Evolutionary conservation across 2,329 filamentous ascomycete genomes (phyloP).

Genomic region (Fusarium subtropicale): DNA sequence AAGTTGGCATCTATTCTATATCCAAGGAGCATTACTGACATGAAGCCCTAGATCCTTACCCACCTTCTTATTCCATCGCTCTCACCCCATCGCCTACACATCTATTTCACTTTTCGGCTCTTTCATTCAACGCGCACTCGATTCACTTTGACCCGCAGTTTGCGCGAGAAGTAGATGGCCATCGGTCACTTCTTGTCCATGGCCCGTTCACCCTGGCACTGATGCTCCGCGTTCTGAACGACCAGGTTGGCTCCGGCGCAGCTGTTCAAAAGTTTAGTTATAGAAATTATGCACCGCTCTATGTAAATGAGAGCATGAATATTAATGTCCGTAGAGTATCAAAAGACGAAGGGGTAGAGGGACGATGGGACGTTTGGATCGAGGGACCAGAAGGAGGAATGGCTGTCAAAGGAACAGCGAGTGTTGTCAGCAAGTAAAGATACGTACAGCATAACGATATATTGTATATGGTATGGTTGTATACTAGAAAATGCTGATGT

Average conservation of each 20-base stretch:
- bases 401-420: constrained; percentile 69
- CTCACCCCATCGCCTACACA: constrained; percentile 76
- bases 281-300: constrained; percentile 83
- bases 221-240: constrained; percentile 73
- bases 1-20: constrained; percentile 14
- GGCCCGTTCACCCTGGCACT: constrained; percentile 84
- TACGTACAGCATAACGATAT: neutral
- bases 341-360: constrained; percentile 46
- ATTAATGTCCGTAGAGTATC: constrained; percentile 71
- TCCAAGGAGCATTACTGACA: constrained; percentile 2
- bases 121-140: constrained; percentile 91
- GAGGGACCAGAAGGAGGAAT: constrained; percentile 67
- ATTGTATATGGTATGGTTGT: constrained; percentile 5
- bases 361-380: constrained; percentile 55
- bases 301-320: constrained; percentile 75
- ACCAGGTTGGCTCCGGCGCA: constrained; percentile 35
- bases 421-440: constrained; percentile 26
- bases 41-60: constrained; percentile 48
- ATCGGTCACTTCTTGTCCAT: constrained; percentile 82
- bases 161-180: constrained; percentile 76
- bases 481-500: constrained; percentile 29
- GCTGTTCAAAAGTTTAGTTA: constrained; percentile 74
- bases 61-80: constrained; percentile 57
- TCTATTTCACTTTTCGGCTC: constrained; percentile 89
- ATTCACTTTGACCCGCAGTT: constrained; percentile 87